Percentiles rank a stretch among this genome's conserved stretches.
These are phyloP conservation scores for Paramarasmius palmivorus DNA, from an alignment of 1,284 basidiomycete species.

Conservation along the genomic window DNA sequence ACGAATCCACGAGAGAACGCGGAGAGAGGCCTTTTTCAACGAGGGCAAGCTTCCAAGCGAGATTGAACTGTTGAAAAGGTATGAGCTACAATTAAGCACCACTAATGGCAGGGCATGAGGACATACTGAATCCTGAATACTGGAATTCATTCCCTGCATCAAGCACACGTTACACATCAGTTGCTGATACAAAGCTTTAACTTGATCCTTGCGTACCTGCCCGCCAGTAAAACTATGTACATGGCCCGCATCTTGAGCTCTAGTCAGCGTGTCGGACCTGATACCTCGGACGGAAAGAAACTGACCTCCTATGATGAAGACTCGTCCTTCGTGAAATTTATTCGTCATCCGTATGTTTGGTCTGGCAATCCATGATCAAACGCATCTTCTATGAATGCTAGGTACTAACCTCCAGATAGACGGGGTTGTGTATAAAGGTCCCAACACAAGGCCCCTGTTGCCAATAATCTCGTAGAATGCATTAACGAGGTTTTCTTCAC, in stretches of 20 bases:
- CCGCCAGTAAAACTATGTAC: constrained; percentile 34
- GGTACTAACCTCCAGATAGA: constrained; percentile 6
- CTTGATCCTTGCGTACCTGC: constrained; percentile 38
- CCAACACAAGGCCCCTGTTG: constrained; percentile 16
- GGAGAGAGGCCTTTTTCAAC: too few species aligned
- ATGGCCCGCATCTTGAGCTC: constrained; percentile 26
- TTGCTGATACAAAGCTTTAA: too few species aligned
- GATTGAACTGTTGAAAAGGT: too few species aligned
- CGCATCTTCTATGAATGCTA: too few species aligned
- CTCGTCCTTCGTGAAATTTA: constrained; percentile 10
- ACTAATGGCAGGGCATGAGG: too few species aligned
- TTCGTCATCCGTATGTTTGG: constrained; percentile 12
- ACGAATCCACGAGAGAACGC: too few species aligned
- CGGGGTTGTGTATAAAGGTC: constrained; percentile 4
- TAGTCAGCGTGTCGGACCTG: neutral
- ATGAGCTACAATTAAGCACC: too few species aligned
- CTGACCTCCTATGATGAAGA: constrained; percentile 16
- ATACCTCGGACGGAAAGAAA: neutral
- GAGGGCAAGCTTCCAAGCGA: too few species aligned
- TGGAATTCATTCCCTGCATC: too few species aligned
- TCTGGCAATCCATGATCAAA: neutral
- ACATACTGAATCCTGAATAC: too few species aligned
- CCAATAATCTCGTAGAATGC: constrained; percentile 32
- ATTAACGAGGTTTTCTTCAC: constrained; percentile 29
- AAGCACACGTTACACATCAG: too few species aligned